phyloP scores from a whole-genome alignment of 192 early-diverging fungal genomes.

The Coemansia brasiliensis region DNA sequence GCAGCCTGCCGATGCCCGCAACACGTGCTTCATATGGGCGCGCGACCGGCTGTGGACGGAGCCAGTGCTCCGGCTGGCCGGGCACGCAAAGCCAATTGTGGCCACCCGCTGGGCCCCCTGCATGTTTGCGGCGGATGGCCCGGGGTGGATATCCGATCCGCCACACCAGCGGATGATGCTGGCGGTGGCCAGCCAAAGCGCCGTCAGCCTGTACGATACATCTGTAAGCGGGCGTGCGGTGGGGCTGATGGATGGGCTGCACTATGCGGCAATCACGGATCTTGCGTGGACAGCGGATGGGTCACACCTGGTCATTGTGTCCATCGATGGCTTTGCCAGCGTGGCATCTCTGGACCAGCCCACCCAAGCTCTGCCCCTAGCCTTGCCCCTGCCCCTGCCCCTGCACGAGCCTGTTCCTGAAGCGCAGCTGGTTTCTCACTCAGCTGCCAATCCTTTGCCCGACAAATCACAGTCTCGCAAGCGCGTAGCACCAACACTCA shows the following conservation, averaged over 20 bases:
- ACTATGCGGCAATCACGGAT: conserved; percentile 89
- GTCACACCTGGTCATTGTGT: conserved; percentile 69
- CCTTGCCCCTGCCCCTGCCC: conserved; percentile 1
- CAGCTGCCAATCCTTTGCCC: conserved; percentile 5
- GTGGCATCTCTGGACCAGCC: conserved; percentile 69
- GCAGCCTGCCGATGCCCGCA: conserved; percentile 39
- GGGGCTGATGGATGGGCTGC: conserved; percentile 73
- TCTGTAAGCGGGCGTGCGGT: conserved; percentile 63
- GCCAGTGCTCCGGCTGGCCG: conserved; percentile 70
- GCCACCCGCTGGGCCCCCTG: conserved; percentile 68
- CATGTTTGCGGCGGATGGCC: conserved; percentile 14
- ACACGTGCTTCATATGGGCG: conserved; percentile 69
- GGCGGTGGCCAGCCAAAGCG: conserved; percentile 83
- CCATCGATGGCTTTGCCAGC: conserved; percentile 86
- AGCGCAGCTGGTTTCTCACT: not conserved
- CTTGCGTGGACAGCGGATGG: conserved; percentile 84
- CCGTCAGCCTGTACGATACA: conserved; percentile 87
- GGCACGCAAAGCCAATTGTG: conserved; percentile 75
- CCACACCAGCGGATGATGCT: conserved; percentile 71
- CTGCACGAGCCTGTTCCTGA: too few species aligned
- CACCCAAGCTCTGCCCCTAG: conserved; percentile 9
- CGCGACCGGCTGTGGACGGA: conserved; percentile 60
- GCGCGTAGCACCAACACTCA: conserved; percentile 43
- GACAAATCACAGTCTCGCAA: conserved; percentile 19
- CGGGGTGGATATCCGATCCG: conserved; percentile 36